A percentile compares a stretch with the other conserved stretches of the same genome.
Conservation (phyloP, 371 early-diverging fungal genomes). For the Smittium culicis region DNA sequence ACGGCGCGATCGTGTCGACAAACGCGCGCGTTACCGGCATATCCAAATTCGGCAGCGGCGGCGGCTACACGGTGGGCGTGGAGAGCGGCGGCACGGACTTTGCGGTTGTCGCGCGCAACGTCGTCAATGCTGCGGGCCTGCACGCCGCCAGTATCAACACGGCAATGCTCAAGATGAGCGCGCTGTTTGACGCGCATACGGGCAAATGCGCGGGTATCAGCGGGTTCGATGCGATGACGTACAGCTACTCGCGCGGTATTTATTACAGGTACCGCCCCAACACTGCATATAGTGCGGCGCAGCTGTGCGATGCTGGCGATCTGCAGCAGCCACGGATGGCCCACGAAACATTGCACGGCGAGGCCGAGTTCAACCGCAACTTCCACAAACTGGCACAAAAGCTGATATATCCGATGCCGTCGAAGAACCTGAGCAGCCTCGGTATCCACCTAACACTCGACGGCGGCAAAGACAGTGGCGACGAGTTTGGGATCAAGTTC, state of each 20-base stretch:
- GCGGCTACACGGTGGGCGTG: conserved; percentile 35
- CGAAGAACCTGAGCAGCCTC: conserved; percentile 48
- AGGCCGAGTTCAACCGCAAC: too few relatives aligned
- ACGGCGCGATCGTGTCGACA: conserved; percentile 39
- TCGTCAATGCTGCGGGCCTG: conserved; percentile 72
- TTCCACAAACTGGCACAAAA: conserved; percentile 30
- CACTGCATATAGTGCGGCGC: conserved; percentile 8
- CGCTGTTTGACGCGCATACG: conserved; percentile 18
- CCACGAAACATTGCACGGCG: too few relatives aligned
- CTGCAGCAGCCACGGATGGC: too few relatives aligned
- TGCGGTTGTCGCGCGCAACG: conserved; percentile 37
- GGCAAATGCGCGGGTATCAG: conserved; percentile 20
- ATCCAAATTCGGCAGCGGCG: conserved; percentile 1
- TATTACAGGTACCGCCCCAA: conserved; percentile 48
- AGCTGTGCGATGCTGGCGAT: too few relatives aligned
- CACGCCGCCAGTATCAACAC: conserved; percentile 49
- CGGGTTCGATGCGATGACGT: neutral
- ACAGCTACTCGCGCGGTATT: conserved; percentile 54
- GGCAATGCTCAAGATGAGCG: conserved; percentile 17
- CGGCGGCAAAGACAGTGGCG: neutral
- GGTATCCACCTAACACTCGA: conserved; percentile 79
- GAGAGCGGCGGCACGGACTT: conserved; percentile 30
- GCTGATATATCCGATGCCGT: conserved; percentile 77
- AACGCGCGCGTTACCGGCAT: conserved; percentile 38
- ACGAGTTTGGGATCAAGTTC: conserved; percentile 60